Conservation (phyloP, 2,329 filamentous ascomycete species). For the Epichloe bromicola region DNA sequence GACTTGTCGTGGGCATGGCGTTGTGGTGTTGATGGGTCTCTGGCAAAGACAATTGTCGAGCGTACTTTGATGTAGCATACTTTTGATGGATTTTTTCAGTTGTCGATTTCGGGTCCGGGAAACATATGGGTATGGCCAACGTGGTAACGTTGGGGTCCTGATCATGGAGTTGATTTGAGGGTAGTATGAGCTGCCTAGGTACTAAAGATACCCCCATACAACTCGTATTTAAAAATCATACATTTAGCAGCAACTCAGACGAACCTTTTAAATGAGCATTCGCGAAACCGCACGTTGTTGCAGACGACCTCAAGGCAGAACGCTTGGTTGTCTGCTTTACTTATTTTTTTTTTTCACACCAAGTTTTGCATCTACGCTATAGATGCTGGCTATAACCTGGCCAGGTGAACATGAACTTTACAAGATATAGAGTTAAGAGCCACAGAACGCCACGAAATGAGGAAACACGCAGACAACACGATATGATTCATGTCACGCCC, state of each 20-base stretch:
- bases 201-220: neutral
- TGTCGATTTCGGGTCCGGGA: neutral
- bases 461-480: no score
- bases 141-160: neutral
- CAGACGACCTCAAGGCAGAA: no score
- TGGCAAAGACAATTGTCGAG: neutral
- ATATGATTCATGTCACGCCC: no score
- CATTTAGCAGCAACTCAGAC: no score
- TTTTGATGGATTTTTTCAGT: neutral
- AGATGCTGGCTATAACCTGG: neutral
- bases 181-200: neutral
- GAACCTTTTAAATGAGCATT: no score
- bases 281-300: no score
- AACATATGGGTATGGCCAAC: neutral
- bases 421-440: neutral
- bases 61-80: neutral
- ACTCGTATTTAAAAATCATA: neutral
- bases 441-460: no score
- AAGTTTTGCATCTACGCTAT: no score
- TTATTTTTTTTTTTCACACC: no score
- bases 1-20: constrained; percentile 1
- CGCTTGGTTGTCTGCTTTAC: no score
- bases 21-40: neutral
- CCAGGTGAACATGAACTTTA: neutral
- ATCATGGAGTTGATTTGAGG: neutral